phyloP scores from a whole-genome alignment of 768 basidiomycete species.

The Suillus weaverae region DNA sequence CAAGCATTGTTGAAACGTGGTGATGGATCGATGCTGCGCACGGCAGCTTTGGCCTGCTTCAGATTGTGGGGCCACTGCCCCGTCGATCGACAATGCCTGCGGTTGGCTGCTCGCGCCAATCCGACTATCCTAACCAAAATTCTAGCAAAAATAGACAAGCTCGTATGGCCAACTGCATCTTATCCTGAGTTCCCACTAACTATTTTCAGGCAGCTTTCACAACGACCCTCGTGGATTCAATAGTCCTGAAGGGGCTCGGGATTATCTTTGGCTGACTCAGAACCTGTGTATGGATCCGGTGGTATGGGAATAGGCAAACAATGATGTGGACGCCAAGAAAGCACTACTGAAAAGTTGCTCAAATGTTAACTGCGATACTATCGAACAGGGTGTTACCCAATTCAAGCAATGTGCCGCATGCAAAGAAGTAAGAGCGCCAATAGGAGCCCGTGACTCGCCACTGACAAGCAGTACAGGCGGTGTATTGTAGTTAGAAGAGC shows the following conservation, averaged over 20 bases:
- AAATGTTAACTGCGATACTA: conserved; percentile 28
- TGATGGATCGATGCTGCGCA: conserved; percentile 27
- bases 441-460: neutral
- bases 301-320: conserved; percentile 46
- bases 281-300: conserved; percentile 44
- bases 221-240: conserved; percentile 31
- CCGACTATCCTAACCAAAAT: conserved; percentile 41
- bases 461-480: conserved; percentile 14
- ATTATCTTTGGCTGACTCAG: conserved; percentile 46
- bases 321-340: conserved; percentile 33
- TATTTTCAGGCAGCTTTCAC: conserved; percentile 30
- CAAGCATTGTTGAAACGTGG: conserved; percentile 12
- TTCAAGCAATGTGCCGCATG: conserved; percentile 45
- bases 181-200: neutral
- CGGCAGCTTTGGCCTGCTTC: conserved; percentile 44
- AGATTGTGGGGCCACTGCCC: conserved; percentile 39
- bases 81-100: conserved; percentile 40
- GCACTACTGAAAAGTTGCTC: conserved; percentile 37
- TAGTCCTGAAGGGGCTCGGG: conserved; percentile 45
- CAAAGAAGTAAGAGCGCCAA: conserved; percentile 21
- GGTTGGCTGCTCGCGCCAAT: conserved; percentile 34
- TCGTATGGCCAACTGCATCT: conserved; percentile 25
- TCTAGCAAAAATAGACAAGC: conserved; percentile 36
- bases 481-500: conserved; percentile 34
- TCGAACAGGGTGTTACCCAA: conserved; percentile 35